phyloP scores from a whole-genome alignment of 331 rosid genomes.

The Rhamnella rubrinervis region DNA sequence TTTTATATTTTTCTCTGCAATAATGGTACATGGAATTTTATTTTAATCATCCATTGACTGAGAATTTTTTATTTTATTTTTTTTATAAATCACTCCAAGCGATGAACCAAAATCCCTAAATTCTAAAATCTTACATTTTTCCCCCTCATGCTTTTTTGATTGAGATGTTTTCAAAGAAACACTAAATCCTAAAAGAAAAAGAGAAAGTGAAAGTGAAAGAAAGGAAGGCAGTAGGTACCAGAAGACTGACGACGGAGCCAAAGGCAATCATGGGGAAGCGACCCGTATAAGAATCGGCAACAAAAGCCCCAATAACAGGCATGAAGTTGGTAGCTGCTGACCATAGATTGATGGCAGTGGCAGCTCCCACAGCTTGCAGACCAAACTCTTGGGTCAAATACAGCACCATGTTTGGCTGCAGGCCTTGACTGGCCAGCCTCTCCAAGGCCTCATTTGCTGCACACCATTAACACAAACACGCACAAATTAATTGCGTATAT shows the following conservation, averaged over 20 bases:
- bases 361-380: conserved; percentile 40
- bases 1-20: no score
- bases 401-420: conserved; percentile 58
- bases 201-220: not conserved
- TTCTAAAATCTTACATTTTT: no score
- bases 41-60: no score
- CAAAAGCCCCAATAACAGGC: conserved; percentile 67
- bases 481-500: no score
- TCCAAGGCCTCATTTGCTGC: conserved; percentile 74
- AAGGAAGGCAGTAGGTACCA: conserved; percentile 34
- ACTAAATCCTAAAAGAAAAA: no score
- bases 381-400: conserved; percentile 53
- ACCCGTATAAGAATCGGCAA: conserved; percentile 76
- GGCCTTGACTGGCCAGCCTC: conserved; percentile 65
- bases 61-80: no score
- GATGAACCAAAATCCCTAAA: no score
- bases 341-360: conserved; percentile 50
- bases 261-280: conserved; percentile 55
- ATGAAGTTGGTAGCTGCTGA: conserved; percentile 39
- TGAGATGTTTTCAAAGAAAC: no score
- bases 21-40: no score
- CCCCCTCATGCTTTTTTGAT: not conserved
- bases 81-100: no score
- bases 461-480: not conserved
- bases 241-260: conserved; percentile 43